Base-by-base conservation (phyloP, 2,329 filamentous ascomycete genomes). In the Ceratocystis smalleyi region DNA sequence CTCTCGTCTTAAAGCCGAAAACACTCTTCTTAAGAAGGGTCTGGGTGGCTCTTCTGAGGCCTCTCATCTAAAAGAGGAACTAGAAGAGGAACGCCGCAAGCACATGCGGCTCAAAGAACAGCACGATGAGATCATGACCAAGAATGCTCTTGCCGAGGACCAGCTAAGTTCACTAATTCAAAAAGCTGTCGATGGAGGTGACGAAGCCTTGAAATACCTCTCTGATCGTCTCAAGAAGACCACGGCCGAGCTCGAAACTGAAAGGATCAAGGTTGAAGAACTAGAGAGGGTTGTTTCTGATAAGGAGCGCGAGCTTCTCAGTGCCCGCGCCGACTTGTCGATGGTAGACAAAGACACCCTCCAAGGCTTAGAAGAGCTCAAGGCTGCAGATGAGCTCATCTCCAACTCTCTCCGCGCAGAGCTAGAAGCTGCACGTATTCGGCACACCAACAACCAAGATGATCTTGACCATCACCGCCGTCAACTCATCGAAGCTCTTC, bases 1-100 rank as follows among this genome's bases (percentile, higher is more conserved):
- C 24, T 81, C 81, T 35, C 78, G 83, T 43, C 74, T 86, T 59
- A 82, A 81, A 70, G 80, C 83, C 5, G 84, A 86, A 71, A 85
- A 84, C 68, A 77, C 79, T 43, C 71, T 85, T 6, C 73, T 86
- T 12, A 79, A 79, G 66, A 80, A 77, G 67, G 82, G 77, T 61
- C 75, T 82, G 62, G 78, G 77, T 8, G 79, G 78, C 6, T 77
- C 78, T 6, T 79, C 80, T 1, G 81, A 83, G 68, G 80, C 78
- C 64, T 78, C 79, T 54, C 74, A 77, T 54, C 73, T 86, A 57
- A 77, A 81, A 35, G 75, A 76, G 63, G 81, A 85, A 67, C 74
- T 84, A 35, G 82, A 85, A 59, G 77, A 81, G 65, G 73, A 79
- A 64, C 79, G 77, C 64, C 75, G 77, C 62, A 77, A 78, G 67